These are phyloP conservation scores for Alnus rubra DNA, from an alignment of 306 rosid genomes.

Conservation along the genomic window DNA sequence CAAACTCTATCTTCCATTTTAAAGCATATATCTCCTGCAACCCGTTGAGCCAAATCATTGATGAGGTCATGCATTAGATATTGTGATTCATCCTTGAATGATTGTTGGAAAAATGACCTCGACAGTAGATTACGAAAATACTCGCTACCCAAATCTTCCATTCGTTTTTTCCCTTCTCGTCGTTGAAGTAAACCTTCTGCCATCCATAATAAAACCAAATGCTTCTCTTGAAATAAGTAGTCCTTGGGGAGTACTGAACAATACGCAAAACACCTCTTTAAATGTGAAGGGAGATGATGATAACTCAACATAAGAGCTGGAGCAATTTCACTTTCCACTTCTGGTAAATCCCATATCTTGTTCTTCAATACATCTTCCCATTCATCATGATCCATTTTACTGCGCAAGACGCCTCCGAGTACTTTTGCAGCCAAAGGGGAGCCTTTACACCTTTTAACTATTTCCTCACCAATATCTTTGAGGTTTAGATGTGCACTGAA, in stretches of 20 bases:
- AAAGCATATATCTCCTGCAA: too few relatives aligned
- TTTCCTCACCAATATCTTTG: background rate
- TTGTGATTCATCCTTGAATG: background rate
- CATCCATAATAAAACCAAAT: background rate
- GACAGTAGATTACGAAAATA: background rate
- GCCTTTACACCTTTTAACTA: background rate
- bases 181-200: background rate
- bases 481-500: background rate
- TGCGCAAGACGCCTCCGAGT: constrained; percentile 1
- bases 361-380: background rate
- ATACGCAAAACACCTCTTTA: constrained; percentile 19
- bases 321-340: background rate
- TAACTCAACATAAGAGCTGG: constrained; percentile 11
- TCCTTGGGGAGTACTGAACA: constrained; percentile 13
- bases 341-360: background rate
- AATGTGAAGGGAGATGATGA: background rate
- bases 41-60: background rate
- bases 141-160: background rate
- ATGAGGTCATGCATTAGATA: constrained; percentile 3
- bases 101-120: background rate
- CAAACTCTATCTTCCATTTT: rapidly evolving
- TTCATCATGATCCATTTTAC: background rate
- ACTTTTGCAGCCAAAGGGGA: constrained; percentile 8
- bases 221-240: background rate
- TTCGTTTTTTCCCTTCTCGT: too few relatives aligned